Evolutionary conservation across 1,139 yeast genomes (phyloP), one percentile per base, ranked within the genome.

Genomic region (Hemisphaericaspora xylofermentans): DNA sequence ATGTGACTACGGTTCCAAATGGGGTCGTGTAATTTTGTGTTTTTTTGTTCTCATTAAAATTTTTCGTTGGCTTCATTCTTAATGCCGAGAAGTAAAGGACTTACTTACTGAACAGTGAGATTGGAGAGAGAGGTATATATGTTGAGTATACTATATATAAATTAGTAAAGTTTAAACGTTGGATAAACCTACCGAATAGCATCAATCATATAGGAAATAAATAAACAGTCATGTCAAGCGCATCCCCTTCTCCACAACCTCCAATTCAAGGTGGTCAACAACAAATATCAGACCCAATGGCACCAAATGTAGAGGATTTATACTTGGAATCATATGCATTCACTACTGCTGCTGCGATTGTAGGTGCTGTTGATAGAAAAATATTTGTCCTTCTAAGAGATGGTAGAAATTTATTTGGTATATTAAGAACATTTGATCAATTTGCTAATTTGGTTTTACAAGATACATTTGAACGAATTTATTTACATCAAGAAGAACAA

Each of bases 291-390:
- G 65, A 61, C 31, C 49, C 58, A 31, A 40, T 49, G 43, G 61
- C 60, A 9, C 67, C 71, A 39, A 67, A 69, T 43, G 77, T 70
- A 17, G 76, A 73, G 52, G 76, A 78, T 53, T 65, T 78, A 46
- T 78, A 78, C 56, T 64, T 78, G 46, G 82, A 78, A 55, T 74
- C 95, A 49, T 88, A 84, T 57, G 89, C 95, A 25, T 93, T 91
- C 68, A 93, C 98, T 40, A 93, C 98, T 1, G 95, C 98, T 0
- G 98, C 98, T 1, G 95, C 96, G 22, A 80, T 93, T 42, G 89
- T 93, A 35, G 96, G 96, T 21, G 84, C 95, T 15, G 96, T 93
- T 16, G 98, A 93, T 62, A 80, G 95, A 61, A 84, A 83, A 56
- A 84, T 88, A 31, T 84, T 88, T 53, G 95, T 89, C 7, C 76